Evolutionary conservation across 202 grass and related monocot genomes (phyloP).

Genomic region (Schoenoplectus tabernaemontani): DNA sequence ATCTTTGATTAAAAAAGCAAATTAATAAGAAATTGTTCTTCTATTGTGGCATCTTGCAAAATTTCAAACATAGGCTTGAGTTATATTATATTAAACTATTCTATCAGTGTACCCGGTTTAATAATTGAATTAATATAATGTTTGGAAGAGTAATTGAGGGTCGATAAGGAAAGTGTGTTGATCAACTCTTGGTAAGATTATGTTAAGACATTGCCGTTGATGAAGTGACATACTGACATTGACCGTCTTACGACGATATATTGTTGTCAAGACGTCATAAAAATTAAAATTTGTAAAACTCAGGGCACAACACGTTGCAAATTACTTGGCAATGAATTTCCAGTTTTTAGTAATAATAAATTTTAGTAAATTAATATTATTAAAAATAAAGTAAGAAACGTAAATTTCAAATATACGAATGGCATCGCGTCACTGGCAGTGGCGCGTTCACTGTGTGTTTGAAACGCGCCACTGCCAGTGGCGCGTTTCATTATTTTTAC

Average conservation of each 20-base stretch:
- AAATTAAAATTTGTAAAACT: neutral
- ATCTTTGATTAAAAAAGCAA: neutral
- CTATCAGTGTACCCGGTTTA: neutral
- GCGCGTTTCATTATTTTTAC: too few species aligned
- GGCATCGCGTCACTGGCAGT: too few species aligned
- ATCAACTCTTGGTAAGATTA: slow-evolving; percentile 7
- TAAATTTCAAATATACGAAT: too few species aligned
- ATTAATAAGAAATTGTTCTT: neutral
- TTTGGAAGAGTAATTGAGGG: neutral
- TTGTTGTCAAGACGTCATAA: neutral
- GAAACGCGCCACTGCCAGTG: too few species aligned
- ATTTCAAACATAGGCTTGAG: neutral
- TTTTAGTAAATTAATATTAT: too few species aligned
- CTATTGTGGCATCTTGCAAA: neutral
- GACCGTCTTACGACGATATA: neutral
- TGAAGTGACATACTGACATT: neutral
- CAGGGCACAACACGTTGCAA: neutral
- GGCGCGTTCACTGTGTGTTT: too few species aligned
- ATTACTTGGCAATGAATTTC: neutral
- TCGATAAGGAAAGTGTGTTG: neutral
- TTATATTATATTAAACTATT: neutral
- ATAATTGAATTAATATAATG: neutral
- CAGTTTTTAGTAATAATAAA: too few species aligned
- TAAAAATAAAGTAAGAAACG: too few species aligned
- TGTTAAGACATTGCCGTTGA: neutral